Evolutionary conservation across 148 eudicot species (phyloP), one percentile per base, ranked within the genome.

Genomic region (Vaccinium myrtillus): DNA sequence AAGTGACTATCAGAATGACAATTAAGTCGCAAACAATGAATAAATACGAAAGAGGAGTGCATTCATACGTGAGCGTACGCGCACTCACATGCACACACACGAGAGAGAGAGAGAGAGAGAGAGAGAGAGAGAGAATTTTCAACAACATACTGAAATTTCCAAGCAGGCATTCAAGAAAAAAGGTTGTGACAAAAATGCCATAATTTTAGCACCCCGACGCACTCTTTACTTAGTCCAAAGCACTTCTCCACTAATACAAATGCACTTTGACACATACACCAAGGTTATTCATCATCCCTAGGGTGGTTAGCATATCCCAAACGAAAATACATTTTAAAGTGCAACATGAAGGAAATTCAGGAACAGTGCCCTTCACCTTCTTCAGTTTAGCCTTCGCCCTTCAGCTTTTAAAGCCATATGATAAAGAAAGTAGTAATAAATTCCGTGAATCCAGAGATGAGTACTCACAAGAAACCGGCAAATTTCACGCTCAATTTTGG

Each of bases 401-500:
- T 65, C 14, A 14, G 18, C 75, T 63, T 63, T 48, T 2, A 81
- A 23, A 81, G 36, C 50, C 9, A 10, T 21, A 51, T 19, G 54
- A 46, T 14, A 67, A 50, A 48, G 6, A 18, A 81, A 67, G 39
- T 25, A 69, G 58, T 15, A 50, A 46, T 7, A 63, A 18, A 51
- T 30, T 51, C 49, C 10, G 21, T 50, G 65, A 77, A 21, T 32
- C 32, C 63, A 76, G 8, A 77, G 69, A 53, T 46, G 53, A 77
- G 16, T 74, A 87, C 97, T 94, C 87, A 96, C 99, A 55, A 94
- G 91, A 87, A 91, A 87, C 75, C 98, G 94, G 88, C 97, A 93
- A 58, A 96, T 93, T 85, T 94, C 99, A 87, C 90, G 97, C 84
- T 96, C 99, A 71, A 96, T 94, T 87, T 94, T 96, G 81, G 98